Evolutionary conservation across 2,329 filamentous ascomycete species (phyloP).

Genomic region (Fusarium odoratissimum): DNA sequence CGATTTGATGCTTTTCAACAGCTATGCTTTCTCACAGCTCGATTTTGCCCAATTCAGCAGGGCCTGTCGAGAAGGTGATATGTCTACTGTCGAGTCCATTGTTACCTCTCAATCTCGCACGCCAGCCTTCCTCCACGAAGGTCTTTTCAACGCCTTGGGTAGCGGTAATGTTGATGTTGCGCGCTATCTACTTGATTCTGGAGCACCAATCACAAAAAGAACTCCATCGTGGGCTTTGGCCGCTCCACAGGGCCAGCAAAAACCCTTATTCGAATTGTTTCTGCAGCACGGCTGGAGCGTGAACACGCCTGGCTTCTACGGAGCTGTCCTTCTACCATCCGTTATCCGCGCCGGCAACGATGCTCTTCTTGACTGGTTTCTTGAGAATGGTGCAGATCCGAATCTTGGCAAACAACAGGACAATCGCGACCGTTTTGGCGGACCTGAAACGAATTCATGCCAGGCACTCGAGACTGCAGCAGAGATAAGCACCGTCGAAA

Average conservation of each 20-base stretch:
- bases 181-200: constrained; percentile 11
- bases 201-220: constrained; percentile 23
- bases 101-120: constrained; percentile 4
- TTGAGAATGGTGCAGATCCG: constrained; percentile 31
- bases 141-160: background rate
- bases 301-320: constrained; percentile 26
- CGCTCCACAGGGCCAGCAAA: constrained; percentile 5
- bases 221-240: constrained; percentile 12
- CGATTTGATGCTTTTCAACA: background rate
- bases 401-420: constrained; percentile 30
- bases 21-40: background rate
- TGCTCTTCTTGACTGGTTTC: constrained; percentile 36
- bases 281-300: constrained; percentile 23
- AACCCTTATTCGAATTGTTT: constrained; percentile 25
- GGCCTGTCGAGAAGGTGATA: constrained; percentile 21
- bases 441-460: constrained; percentile 23
- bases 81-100: background rate
- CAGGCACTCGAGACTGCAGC: constrained; percentile 26
- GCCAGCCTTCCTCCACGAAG: constrained; percentile 1
- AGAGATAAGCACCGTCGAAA: background rate
- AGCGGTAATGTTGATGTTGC: constrained; percentile 19
- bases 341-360: constrained; percentile 7
- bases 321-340: constrained; percentile 17
- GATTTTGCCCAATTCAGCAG: background rate
- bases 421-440: constrained; percentile 18